Evolutionary conservation across 148 eudicot genomes (phyloP), one percentile per base, ranked within the genome.

Genomic region (Dysphania ambrosioides): DNA sequence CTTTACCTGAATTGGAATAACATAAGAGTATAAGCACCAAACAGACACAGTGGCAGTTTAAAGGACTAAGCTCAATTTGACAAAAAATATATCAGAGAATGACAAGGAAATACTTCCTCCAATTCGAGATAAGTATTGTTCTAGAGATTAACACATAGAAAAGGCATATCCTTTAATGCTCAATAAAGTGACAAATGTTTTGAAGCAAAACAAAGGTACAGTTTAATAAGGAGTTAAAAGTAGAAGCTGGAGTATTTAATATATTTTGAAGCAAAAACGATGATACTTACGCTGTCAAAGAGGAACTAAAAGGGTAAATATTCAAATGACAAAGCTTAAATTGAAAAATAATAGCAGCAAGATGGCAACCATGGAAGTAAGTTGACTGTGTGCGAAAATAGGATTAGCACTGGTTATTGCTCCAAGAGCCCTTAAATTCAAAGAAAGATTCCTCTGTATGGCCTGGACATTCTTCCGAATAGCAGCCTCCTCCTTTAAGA

Each of bases 361-460:
- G 75, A 72, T 60, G 89, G 86, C 60, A 69, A 95, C 99, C 96
- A 93, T 86, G 70, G 99, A 85, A 68, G 94, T 87, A 74, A 95
- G 93, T 73, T 90, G 90, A 85, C 99, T 95, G 77, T 95, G 99
- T 0, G 99, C 81, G 79, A 90, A 95, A 71, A 95, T 79, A 80
- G 97, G 96, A 87, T 90, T 95, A 41, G 97, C 86, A 18, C 86
- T 62, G 21, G 94, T 92, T 86, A 92, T 92, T 74, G 89, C 94
- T 64, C 97, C 99, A 77, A 95, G 87, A 76, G 93, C 94, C 84
- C 79, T 87, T 73, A 95, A 83, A 86, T 88, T 75, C 82, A 85
- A 73, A 27, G 88, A 87, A 23, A 95, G 81, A 83, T 88, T 92
- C 78, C 79, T 89, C 74, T 89, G 92, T 72, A 92, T 87, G 70